A percentile compares a stretch with the other conserved stretches of the same genome.
These are phyloP conservation scores for Avicennia marina DNA, from an alignment of 257 asterid genomes.

Conservation along the genomic window DNA sequence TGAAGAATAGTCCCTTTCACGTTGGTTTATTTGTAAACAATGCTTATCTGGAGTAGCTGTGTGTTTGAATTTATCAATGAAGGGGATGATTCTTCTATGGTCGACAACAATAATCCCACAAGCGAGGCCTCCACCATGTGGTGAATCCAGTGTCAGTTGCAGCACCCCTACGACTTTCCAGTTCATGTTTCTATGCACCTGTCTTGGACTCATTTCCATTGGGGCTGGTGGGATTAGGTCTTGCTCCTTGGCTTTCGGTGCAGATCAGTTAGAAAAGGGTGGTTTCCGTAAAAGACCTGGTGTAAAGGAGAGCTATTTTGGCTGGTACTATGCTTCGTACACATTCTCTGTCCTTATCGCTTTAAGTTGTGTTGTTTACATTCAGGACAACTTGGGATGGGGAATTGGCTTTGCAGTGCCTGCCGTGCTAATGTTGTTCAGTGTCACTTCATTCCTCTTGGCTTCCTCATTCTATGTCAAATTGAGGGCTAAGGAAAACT, in stretches of 20 bases:
- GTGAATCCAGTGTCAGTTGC: constrained; percentile 27
- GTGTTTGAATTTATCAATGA: constrained; percentile 6
- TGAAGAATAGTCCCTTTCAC: neutral
- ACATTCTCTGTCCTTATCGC: constrained; percentile 41
- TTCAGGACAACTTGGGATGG: constrained; percentile 81
- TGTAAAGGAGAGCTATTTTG: constrained; percentile 37
- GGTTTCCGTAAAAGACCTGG: constrained; percentile 15
- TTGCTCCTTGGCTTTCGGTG: constrained; percentile 65
- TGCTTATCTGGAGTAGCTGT: neutral
- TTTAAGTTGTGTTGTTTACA: constrained; percentile 51
- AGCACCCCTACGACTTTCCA: constrained; percentile 38
- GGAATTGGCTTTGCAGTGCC: constrained; percentile 64
- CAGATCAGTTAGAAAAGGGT: constrained; percentile 46
- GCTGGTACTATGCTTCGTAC: constrained; percentile 62
- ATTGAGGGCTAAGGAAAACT: constrained; percentile 34
- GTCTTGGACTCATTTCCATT: constrained; percentile 55
- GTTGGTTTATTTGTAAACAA: neutral
- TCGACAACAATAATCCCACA: constrained; percentile 51
- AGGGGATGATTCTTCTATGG: constrained; percentile 69
- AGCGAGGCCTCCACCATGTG: constrained; percentile 57
- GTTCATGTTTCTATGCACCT: constrained; percentile 30
- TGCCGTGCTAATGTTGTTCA: constrained; percentile 33
- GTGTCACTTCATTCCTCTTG: constrained; percentile 35
- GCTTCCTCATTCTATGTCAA: constrained; percentile 54
- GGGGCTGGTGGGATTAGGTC: constrained; percentile 72